Base-by-base conservation (phyloP, 31 red algal genomes). In the Odonthalia washingtoniensis region DNA sequence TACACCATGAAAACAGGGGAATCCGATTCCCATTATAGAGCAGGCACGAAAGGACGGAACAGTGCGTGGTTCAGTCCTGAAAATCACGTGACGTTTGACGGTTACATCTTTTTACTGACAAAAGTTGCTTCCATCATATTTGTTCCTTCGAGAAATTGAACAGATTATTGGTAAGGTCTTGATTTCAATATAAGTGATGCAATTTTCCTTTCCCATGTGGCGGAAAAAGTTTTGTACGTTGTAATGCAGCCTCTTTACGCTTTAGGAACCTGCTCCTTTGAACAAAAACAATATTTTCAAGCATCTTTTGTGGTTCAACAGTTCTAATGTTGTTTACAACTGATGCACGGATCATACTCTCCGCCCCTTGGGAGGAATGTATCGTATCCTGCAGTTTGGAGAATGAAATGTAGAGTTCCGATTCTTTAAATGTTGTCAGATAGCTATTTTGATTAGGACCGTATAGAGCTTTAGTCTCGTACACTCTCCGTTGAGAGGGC, bases 51-150 rank as follows among this genome's bases (percentile, higher is more conserved):
- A 87, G 4, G 3, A 26, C 5, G 84, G 84, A n/a, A n/a, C n/a
- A n/a, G n/a, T n/a, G n/a, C n/a, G n/a, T n/a, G n/a, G n/a, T n/a
- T n/a, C n/a, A n/a, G 32, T 62, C 53, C 36, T 3, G 40, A 18
- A 77, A 33, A 2, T 2, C 60, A 87, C 14, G 2, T 52, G 41
- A 1, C 70, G 84, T 36, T 46, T 27, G 2, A 76, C 26, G 14
- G 16, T 17, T 17, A 14, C 52, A 61, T 61, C 28, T 38, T 0
- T 78, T 21, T 35, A 18, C 84, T 87, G 17, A 39, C 57, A 0
- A 87, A 70, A 26, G 73, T 77, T 37, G 72, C 72, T 40, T 87
- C 84, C 73, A 78, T n/a, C n/a, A n/a, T n/a, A n/a, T n/a, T n/a
- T n/a, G n/a, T n/a, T n/a, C n/a, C n/a, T n/a, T n/a, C n/a, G n/a